phyloP scores from a whole-genome alignment of 1,284 basidiomycete genomes.

The Ceratobasidium sp. region DNA sequence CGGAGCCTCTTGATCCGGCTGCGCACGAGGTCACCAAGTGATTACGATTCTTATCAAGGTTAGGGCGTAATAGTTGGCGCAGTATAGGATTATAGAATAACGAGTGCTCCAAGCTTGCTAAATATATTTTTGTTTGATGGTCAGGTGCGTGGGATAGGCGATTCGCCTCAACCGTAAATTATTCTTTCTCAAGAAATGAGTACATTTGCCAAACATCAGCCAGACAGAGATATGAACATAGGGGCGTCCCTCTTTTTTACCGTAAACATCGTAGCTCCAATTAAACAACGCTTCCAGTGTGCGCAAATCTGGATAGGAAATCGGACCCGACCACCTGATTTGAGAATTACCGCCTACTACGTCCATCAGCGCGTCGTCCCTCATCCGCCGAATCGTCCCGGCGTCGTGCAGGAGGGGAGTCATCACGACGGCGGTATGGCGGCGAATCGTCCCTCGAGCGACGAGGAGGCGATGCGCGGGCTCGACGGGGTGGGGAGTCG shows the following conservation, averaged over 20 bases:
- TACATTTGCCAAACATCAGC: slow-evolving; percentile 9
- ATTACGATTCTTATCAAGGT: neutral
- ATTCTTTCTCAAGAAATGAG: neutral
- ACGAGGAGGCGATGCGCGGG: slow-evolving; percentile 27
- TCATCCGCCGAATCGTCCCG: slow-evolving; percentile 18
- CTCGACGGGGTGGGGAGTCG: slow-evolving; percentile 28
- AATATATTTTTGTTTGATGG: neutral
- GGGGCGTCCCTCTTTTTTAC: neutral
- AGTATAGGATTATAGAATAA: neutral
- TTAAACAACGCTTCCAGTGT: neutral
- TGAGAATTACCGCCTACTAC: slow-evolving; percentile 13
- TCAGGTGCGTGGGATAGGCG: neutral
- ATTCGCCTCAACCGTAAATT: neutral
- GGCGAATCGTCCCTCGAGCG: slow-evolving; percentile 25
- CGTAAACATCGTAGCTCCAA: neutral
- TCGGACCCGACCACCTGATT: neutral
- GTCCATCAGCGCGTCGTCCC: slow-evolving; percentile 1
- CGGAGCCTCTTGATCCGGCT: slow-evolving; percentile 4
- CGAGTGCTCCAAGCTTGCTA: neutral
- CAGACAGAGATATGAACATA: neutral
- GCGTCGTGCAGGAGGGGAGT: slow-evolving; percentile 24
- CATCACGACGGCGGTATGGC: slow-evolving; percentile 4
- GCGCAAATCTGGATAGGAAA: no score
- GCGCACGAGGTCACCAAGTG: neutral
- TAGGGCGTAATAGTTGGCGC: neutral